These are phyloP conservation scores for Verticillium klebahnii DNA, from an alignment of 2,329 filamentous ascomycete genomes.

Conservation along the genomic window DNA sequence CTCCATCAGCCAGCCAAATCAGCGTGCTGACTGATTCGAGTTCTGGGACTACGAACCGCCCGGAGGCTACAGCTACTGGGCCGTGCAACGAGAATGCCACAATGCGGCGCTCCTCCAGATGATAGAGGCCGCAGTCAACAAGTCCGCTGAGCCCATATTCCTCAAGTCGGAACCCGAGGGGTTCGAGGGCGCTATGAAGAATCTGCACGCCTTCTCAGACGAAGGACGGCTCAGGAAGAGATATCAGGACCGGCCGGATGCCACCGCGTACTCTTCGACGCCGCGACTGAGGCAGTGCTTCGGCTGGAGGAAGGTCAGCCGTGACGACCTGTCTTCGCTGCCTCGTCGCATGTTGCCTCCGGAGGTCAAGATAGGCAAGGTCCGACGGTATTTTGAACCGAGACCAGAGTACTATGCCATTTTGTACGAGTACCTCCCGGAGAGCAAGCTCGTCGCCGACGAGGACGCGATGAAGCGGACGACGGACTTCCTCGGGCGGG, in stretches of 20 bases:
- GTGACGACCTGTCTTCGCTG: not conserved
- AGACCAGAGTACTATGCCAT: constrained; percentile 1
- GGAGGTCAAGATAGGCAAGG: not conserved
- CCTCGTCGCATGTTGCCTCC: not conserved
- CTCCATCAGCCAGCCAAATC: not conserved
- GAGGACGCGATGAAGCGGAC: not conserved
- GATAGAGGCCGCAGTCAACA: not conserved
- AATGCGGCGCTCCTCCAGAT: constrained; percentile 5
- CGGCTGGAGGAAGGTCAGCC: not conserved
- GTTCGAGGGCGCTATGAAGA: not conserved
- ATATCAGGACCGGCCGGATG: not conserved
- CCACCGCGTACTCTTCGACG: not conserved
- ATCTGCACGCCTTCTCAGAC: constrained; percentile 1
- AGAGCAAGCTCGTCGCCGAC: not conserved
- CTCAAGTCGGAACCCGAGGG: constrained; percentile 1
- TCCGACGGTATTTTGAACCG: no score
- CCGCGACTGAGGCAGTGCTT: constrained; percentile 1
- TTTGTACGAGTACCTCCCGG: constrained; percentile 1
- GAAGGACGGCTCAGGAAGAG: not conserved
- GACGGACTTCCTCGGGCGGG: not conserved
- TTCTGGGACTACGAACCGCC: constrained; percentile 7
- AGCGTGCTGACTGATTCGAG: not conserved
- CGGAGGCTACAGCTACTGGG: constrained; percentile 2
- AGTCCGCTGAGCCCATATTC: not conserved
- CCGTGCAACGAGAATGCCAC: constrained; percentile 8